Percentiles rank a stretch among this genome's conserved stretches.
Evolutionary conservation across 2,329 filamentous ascomycete genomes (phyloP).

Genomic region (Fusarium guadeloupense): DNA sequence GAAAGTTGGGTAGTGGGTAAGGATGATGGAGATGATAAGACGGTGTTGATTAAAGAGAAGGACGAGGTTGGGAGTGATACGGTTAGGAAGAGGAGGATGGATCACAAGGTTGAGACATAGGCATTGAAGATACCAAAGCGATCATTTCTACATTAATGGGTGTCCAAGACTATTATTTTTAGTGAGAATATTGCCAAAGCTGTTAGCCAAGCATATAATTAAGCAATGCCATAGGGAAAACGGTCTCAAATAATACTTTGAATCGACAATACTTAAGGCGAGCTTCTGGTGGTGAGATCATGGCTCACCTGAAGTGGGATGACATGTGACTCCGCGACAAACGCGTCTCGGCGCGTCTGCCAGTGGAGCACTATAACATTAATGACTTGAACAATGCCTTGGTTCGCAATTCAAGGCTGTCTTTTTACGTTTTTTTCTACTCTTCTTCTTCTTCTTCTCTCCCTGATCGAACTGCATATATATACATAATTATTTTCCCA

Average conservation of each 20-base stretch:
- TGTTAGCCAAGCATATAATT: no score
- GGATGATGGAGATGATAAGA: conserved; percentile 42
- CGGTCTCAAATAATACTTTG: no score
- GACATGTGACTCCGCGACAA: conserved; percentile 31
- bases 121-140: not conserved
- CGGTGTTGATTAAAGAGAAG: conserved; percentile 40
- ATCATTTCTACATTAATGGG: not conserved
- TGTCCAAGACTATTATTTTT: accelerated
- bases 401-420: not conserved
- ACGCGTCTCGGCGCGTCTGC: conserved; percentile 31
- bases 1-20: conserved; percentile 74
- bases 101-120: conserved; percentile 15
- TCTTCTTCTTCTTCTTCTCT: not conserved
- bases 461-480: not conserved
- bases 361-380: conserved; percentile 17
- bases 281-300: conserved; percentile 28
- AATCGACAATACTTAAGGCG: no score
- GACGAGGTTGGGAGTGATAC: conserved; percentile 23
- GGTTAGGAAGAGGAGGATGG: conserved; percentile 42
- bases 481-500: not conserved
- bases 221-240: no score
- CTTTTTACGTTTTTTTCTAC: not conserved
- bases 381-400: not conserved
- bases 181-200: not conserved
- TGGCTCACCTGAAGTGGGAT: conserved; percentile 3